phyloP scores from a whole-genome alignment of 2,329 filamentous ascomycete genomes.

The Trichoderma sp. region DNA sequence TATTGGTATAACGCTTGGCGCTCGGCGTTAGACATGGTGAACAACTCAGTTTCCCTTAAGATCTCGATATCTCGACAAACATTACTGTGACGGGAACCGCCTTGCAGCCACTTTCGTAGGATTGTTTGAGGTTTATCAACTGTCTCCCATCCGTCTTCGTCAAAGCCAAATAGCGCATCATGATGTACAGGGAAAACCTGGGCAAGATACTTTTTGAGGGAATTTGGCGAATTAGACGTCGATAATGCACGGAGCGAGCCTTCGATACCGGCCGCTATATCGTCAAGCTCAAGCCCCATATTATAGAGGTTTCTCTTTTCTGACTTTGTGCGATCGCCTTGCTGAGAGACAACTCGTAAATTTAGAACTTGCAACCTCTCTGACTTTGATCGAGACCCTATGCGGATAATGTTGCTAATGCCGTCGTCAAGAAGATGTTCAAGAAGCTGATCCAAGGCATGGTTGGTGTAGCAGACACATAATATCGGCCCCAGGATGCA shows the following conservation, averaged over 20 bases:
- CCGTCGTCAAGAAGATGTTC: slow-evolving; percentile 55
- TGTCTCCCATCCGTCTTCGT: slow-evolving; percentile 14
- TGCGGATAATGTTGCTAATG: slow-evolving; percentile 55
- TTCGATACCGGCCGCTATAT: not conserved
- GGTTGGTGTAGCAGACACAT: slow-evolving; percentile 53
- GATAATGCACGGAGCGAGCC: not conserved
- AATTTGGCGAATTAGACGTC: not conserved
- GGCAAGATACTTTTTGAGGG: not conserved
- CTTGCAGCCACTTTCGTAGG: not conserved
- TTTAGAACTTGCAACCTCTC: slow-evolving; percentile 53
- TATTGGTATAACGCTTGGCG: slow-evolving; percentile 10
- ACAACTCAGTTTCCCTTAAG: not conserved
- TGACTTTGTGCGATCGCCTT: slow-evolving; percentile 40
- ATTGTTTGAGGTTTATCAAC: not conserved
- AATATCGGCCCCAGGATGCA: slow-evolving; percentile 52
- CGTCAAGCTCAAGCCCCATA: not conserved
- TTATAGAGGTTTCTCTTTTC: slow-evolving; percentile 33
- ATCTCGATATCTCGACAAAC: not conserved
- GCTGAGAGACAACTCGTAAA: slow-evolving; percentile 44
- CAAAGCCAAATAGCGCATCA: not conserved
- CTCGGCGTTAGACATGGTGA: slow-evolving; percentile 22
- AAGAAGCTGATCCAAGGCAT: slow-evolving; percentile 37
- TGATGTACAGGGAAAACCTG: not conserved
- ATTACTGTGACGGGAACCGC: not conserved
- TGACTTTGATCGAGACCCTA: slow-evolving; percentile 61